Evolutionary conservation across 1,284 basidiomycete genomes (phyloP).

Genomic region (Microbotryum silenes-acaulis): DNA sequence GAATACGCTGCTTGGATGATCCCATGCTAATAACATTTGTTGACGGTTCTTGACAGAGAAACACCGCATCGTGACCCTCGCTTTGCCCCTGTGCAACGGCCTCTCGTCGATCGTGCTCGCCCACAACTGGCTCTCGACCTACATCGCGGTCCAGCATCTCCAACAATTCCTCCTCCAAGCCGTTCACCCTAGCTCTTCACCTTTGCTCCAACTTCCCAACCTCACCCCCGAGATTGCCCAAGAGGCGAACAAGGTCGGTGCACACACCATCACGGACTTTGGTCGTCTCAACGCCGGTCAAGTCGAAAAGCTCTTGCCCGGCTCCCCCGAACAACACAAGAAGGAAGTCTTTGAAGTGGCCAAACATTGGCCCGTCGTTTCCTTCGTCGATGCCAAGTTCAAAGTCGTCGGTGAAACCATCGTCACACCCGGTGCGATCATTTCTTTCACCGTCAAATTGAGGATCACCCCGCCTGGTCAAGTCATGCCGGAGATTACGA

Average conservation of each 20-base stretch:
- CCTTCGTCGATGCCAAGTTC: constrained; percentile 78
- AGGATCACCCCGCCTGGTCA: constrained; percentile 53
- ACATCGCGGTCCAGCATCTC: constrained; percentile 69
- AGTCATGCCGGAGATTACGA: constrained; percentile 42
- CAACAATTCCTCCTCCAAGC: constrained; percentile 82
- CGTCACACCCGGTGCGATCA: constrained; percentile 81
- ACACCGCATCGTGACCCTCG: constrained; percentile 33
- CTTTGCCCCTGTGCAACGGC: constrained; percentile 54
- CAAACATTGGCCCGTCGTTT: constrained; percentile 66
- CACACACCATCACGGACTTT: constrained; percentile 35
- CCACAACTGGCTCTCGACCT: constrained; percentile 84
- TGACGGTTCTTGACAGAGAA: constrained; percentile 27
- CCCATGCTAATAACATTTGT: neutral
- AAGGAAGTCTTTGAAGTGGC: constrained; percentile 61
- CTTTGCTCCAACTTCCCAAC: constrained; percentile 67
- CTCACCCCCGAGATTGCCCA: constrained; percentile 43
- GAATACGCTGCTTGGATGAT: neutral
- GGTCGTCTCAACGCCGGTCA: constrained; percentile 25
- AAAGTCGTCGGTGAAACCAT: constrained; percentile 90
- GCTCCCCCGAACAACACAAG: constrained; percentile 46
- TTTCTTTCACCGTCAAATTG: constrained; percentile 77
- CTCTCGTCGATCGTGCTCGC: constrained; percentile 74
- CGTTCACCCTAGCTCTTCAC: constrained; percentile 51
- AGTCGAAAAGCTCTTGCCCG: constrained; percentile 47
- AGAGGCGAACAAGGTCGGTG: constrained; percentile 42